Evolutionary conservation across 2,329 filamentous ascomycete species (phyloP).

Genomic region (Geoglossum cookeanum): DNA sequence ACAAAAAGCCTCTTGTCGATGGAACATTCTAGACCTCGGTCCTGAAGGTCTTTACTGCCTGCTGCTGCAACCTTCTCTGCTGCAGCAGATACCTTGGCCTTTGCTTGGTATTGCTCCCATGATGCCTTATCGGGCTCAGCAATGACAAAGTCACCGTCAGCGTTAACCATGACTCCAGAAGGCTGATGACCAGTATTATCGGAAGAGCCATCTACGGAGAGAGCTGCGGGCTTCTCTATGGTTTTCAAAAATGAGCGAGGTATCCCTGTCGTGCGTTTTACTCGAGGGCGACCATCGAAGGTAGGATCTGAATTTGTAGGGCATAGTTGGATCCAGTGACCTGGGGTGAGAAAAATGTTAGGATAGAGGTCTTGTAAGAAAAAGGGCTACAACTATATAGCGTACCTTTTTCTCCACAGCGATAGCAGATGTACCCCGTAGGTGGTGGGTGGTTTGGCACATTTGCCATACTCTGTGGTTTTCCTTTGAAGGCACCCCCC

Average conservation of each 20-base stretch:
- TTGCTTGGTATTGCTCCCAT: conserved; percentile 94
- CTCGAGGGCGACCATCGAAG: conserved; percentile 79
- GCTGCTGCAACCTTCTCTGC: conserved; percentile 59
- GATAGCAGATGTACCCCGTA: conserved; percentile 86
- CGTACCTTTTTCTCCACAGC: conserved; percentile 74
- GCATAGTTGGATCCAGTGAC: conserved; percentile 97
- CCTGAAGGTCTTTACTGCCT: conserved; percentile 71
- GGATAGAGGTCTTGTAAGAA: conserved; percentile 4
- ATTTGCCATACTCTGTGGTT: conserved; percentile 27
- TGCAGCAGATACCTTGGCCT: conserved; percentile 69
- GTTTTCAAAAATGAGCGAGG: conserved; percentile 89
- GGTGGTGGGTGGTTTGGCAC: conserved; percentile 88
- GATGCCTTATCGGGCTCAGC: conserved; percentile 87
- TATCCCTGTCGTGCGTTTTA: conserved; percentile 94
- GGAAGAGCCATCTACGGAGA: conserved; percentile 47
- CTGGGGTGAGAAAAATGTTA: conserved; percentile 19
- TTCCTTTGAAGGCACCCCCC: conserved; percentile 12
- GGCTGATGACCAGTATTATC: conserved; percentile 66
- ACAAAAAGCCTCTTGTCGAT: conserved; percentile 97
- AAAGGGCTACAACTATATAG: background rate
- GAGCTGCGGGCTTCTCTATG: conserved; percentile 70
- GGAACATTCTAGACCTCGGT: conserved; percentile 76
- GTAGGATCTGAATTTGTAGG: conserved; percentile 97
- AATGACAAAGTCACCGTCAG: conserved; percentile 93
- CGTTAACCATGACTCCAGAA: conserved; percentile 90